Evolutionary conservation across 768 basidiomycete genomes (phyloP).

Genomic region (Clavaria fumosa): DNA sequence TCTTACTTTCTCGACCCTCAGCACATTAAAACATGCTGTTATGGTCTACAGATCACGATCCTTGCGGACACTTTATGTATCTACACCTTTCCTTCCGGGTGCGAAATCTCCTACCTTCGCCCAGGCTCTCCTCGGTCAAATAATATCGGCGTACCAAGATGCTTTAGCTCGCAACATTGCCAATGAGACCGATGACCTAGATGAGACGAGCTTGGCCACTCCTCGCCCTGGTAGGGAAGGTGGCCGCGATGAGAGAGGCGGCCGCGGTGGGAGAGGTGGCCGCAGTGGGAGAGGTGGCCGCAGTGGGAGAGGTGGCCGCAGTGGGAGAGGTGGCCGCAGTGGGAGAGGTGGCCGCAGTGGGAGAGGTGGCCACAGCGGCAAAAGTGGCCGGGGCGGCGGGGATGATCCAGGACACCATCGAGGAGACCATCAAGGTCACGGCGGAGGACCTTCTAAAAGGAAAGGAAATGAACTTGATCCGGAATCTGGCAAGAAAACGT

Average conservation of each 20-base stretch:
- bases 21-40: neutral
- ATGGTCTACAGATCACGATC: slow-evolving; percentile 1
- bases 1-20: neutral
- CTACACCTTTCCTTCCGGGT: slow-evolving; percentile 1
- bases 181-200: neutral
- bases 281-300: no score
- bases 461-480: neutral
- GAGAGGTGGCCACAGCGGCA: neutral
- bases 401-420: slow-evolving; percentile 2
- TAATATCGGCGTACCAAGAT: slow-evolving; percentile 2
- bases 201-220: no score
- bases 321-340: no score
- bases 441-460: no score
- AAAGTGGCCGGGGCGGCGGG: neutral
- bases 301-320: no score
- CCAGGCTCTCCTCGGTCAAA: slow-evolving; percentile 3
- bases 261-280: no score
- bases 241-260: no score
- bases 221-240: no score
- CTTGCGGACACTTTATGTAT: neutral
- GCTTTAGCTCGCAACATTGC: neutral
- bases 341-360: no score
- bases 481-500: neutral
- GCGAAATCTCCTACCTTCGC: neutral
- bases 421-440: no score